These are phyloP conservation scores for Trichoderma guizhouense DNA, from an alignment of 2,329 filamentous ascomycete genomes.

Conservation along the genomic window DNA sequence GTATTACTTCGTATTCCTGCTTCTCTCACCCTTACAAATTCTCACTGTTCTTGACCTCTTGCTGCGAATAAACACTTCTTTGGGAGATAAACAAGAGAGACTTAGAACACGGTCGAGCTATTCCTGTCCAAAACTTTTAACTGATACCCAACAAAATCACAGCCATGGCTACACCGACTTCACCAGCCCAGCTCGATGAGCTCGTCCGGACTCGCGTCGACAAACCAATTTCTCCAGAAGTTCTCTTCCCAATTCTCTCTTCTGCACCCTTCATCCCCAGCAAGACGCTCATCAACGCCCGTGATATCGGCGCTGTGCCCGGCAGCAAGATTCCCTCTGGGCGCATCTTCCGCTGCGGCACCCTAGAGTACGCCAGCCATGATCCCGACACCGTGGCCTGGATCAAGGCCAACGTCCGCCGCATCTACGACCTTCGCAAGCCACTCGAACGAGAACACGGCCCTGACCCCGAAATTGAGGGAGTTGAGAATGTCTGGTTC, in stretches of 20 bases:
- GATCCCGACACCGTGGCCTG: constrained; percentile 34
- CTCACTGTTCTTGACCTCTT: background rate
- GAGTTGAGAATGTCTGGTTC: constrained; percentile 47
- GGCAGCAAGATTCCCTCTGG: constrained; percentile 40
- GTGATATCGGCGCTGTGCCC: constrained; percentile 47
- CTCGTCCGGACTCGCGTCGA: constrained; percentile 43
- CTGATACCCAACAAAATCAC: background rate
- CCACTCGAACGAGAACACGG: constrained; percentile 38
- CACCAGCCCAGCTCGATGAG: constrained; percentile 29
- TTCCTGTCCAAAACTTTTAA: background rate
- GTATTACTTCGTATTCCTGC: background rate
- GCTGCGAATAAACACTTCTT: background rate
- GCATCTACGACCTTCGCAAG: constrained; percentile 52
- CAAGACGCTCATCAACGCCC: constrained; percentile 49
- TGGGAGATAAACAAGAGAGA: background rate
- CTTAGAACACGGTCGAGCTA: background rate
- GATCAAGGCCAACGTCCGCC: constrained; percentile 38
- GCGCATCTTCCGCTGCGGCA: constrained; percentile 47
- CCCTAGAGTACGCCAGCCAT: constrained; percentile 33
- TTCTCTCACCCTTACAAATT: background rate
- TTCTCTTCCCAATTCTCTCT: constrained; percentile 36
- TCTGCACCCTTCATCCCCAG: constrained; percentile 46
- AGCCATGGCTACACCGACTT: constrained; percentile 20
- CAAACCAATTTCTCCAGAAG: constrained; percentile 36
- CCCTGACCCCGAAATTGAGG: constrained; percentile 44